Percentiles rank a stretch among this genome's conserved stretches.
Conservation (phyloP, 352 stramenopile species). For the Achlya hypogyna region DNA sequence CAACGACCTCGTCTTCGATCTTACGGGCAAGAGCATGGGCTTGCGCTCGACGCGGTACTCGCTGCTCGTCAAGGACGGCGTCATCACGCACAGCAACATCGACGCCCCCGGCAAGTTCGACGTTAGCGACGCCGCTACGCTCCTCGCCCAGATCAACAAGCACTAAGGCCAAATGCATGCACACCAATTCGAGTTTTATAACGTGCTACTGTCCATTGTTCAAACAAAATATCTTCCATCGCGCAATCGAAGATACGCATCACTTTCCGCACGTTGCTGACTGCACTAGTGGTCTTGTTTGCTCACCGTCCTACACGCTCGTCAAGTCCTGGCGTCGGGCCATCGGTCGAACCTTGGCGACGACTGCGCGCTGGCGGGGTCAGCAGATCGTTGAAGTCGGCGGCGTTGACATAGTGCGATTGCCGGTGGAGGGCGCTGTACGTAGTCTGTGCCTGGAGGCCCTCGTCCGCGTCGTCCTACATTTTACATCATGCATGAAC, state of each 20-base stretch:
- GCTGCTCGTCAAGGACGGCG: background rate
- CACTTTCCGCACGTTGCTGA: no score
- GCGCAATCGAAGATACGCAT: no score
- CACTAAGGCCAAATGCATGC: background rate
- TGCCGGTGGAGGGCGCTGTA: background rate
- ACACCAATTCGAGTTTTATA: background rate
- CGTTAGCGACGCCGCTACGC: background rate
- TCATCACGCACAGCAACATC: conserved; percentile 3
- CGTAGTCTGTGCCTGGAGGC: background rate
- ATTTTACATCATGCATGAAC: background rate
- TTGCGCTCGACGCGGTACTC: background rate
- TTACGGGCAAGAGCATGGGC: background rate
- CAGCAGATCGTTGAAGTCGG: background rate
- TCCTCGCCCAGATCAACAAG: conserved; percentile 4
- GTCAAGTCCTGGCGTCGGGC: no score
- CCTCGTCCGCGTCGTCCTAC: conserved; percentile 5
- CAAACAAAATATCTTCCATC: no score
- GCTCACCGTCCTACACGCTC: no score
- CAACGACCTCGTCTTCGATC: background rate
- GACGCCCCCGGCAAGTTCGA: conserved; percentile 6
- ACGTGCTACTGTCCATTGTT: no score
- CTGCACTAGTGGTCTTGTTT: no score
- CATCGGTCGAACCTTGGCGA: no score
- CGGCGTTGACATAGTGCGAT: background rate
- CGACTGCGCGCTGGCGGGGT: background rate